Conservation (phyloP, 2,329 filamentous ascomycete species). For the Cercospora janseana region DNA sequence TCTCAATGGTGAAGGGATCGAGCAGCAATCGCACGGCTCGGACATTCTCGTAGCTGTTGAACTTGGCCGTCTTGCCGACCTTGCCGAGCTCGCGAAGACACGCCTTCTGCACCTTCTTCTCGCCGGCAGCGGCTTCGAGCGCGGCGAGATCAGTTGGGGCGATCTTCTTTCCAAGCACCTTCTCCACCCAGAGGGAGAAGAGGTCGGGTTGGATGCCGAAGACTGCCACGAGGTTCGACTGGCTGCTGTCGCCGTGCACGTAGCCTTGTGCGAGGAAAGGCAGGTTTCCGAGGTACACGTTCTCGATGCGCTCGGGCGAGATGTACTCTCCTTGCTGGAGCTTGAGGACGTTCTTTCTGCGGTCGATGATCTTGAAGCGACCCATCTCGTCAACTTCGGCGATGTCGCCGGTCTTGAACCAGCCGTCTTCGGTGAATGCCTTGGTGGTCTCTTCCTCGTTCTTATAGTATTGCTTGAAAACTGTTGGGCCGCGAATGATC, state of each 20-base stretch:
- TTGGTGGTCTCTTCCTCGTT: constrained; percentile 84
- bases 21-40: constrained; percentile 70
- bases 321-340: constrained; percentile 97
- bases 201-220: constrained; percentile 83
- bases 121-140: constrained; percentile 63
- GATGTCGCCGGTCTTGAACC: constrained; percentile 97
- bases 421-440: constrained; percentile 79
- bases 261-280: constrained; percentile 76
- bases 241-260: constrained; percentile 83
- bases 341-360: constrained; percentile 99
- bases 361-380: constrained; percentile 89
- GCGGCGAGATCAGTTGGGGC: constrained; percentile 62
- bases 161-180: constrained; percentile 66
- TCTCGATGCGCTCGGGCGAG: constrained; percentile 94
- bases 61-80: constrained; percentile 78
- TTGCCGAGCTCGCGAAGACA: constrained; percentile 75
- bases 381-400: constrained; percentile 79
- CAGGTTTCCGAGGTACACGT: constrained; percentile 81
- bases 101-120: constrained; percentile 69
- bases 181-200: constrained; percentile 78
- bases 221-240: constrained; percentile 78
- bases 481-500: constrained; percentile 72
- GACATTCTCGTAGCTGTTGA: constrained; percentile 87
- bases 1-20: constrained; percentile 91
- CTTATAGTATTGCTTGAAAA: constrained; percentile 87